Evolutionary conservation across 2,329 filamentous ascomycete genomes (phyloP).

Genomic region (Sordariomycetes sp.): DNA sequence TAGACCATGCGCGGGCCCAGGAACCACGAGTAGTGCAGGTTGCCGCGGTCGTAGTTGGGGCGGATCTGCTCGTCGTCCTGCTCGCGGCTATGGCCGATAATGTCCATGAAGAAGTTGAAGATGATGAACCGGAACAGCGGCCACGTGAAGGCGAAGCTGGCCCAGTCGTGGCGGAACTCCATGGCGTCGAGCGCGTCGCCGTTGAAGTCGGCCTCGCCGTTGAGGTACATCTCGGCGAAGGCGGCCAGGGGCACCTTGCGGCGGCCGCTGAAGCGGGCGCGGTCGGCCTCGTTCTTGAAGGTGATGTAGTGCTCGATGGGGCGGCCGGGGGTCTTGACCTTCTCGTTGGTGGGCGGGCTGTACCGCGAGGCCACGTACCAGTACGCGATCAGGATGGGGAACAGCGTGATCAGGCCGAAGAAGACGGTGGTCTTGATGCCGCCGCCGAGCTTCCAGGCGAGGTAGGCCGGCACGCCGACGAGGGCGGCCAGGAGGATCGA

Average conservation of each 20-base stretch:
- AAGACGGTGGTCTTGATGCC: slow-evolving; percentile 82
- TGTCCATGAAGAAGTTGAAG: slow-evolving; percentile 76
- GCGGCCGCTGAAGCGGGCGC: slow-evolving; percentile 60
- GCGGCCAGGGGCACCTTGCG: slow-evolving; percentile 84
- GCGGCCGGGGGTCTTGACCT: slow-evolving; percentile 74
- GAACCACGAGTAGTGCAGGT: slow-evolving; percentile 99
- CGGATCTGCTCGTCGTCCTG: slow-evolving; percentile 98
- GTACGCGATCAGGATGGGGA: slow-evolving; percentile 72
- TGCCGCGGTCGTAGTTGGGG: slow-evolving; percentile 93
- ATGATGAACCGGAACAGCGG: slow-evolving; percentile 82
- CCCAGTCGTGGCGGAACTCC: slow-evolving; percentile 96
- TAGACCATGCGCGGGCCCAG: slow-evolving; percentile 98
- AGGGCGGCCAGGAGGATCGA: slow-evolving; percentile 61
- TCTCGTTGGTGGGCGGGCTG: slow-evolving; percentile 85
- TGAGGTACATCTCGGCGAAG: slow-evolving; percentile 97
- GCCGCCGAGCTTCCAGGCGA: slow-evolving; percentile 74
- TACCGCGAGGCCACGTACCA: slow-evolving; percentile 74
- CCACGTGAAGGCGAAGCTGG: slow-evolving; percentile 82
- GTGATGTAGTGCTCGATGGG: slow-evolving; percentile 85
- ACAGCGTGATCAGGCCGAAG: slow-evolving; percentile 70
- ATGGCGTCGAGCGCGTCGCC: slow-evolving; percentile 80
- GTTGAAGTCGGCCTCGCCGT: slow-evolving; percentile 90
- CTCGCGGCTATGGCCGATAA: slow-evolving; percentile 84
- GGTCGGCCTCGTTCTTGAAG: slow-evolving; percentile 58
- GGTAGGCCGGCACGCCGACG: slow-evolving; percentile 61